A percentile compares a stretch with the other conserved stretches of the same genome.
Evolutionary conservation across 345 rosid species (phyloP).

Genomic region (Arabis alpina): DNA sequence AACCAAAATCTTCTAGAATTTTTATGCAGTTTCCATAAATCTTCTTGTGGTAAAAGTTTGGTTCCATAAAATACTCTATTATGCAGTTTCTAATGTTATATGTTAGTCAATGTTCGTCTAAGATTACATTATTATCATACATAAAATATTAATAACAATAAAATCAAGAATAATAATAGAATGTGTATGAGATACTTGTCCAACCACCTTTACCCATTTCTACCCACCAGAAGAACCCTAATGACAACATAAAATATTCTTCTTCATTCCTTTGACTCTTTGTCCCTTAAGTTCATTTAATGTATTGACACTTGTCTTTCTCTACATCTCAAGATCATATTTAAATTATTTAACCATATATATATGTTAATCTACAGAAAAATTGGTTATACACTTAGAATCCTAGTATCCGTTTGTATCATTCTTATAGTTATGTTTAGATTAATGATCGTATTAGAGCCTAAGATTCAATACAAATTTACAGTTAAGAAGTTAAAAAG

Average conservation of each 20-base stretch:
- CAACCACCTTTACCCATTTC: constrained; percentile 35
- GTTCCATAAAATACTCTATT: too few relatives aligned
- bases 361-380: background rate
- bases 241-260: background rate
- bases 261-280: constrained; percentile 14
- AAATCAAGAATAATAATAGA: background rate
- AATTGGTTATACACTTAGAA: background rate
- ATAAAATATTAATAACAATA: background rate
- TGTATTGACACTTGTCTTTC: constrained; percentile 16
- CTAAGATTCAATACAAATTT: background rate
- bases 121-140: background rate
- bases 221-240: constrained; percentile 29
- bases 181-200: constrained; percentile 2
- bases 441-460: background rate
- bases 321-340: background rate
- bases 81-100: background rate
- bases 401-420: background rate
- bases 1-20: too few relatives aligned
- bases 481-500: too few relatives aligned
- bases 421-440: background rate
- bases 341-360: background rate
- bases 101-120: background rate
- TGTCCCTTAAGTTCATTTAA: background rate
- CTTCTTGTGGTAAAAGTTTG: too few relatives aligned
- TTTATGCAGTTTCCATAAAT: background rate